These are phyloP conservation scores for Ceratocystis smalleyi DNA, from an alignment of 2,329 filamentous ascomycete genomes.

Conservation along the genomic window DNA sequence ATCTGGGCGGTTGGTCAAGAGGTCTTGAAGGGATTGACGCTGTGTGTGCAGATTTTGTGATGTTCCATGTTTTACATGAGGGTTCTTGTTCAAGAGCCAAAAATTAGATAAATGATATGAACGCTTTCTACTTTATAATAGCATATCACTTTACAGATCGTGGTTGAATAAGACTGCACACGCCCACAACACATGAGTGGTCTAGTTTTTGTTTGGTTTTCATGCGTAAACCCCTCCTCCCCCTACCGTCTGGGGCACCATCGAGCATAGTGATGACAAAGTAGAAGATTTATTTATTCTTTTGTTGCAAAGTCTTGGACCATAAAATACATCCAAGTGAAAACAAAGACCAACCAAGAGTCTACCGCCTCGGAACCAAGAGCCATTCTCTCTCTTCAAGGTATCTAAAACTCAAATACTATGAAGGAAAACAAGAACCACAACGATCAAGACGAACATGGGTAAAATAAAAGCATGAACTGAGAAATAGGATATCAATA, in stretches of 20 bases:
- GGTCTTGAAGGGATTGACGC: not conserved
- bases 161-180: not conserved
- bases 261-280: not conserved
- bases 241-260: not conserved
- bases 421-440: conserved; percentile 6
- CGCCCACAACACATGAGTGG: not conserved
- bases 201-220: not conserved
- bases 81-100: not conserved
- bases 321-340: not conserved
- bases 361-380: not conserved
- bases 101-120: conserved; percentile 2
- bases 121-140: not conserved
- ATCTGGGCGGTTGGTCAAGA: not conserved
- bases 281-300: not conserved
- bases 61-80: not conserved
- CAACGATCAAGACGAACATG: conserved; percentile 12
- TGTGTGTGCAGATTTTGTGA: not conserved
- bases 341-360: not conserved
- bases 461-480: conserved; percentile 18
- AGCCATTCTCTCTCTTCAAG: conserved; percentile 16
- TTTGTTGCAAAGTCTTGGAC: not conserved
- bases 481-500: not conserved
- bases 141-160: conserved; percentile 6
- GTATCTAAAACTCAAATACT: conserved; percentile 5
- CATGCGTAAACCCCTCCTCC: not conserved